These are phyloP conservation scores for Exophiala aquamarina DNA, from an alignment of 2,329 filamentous ascomycete species.

Conservation along the genomic window DNA sequence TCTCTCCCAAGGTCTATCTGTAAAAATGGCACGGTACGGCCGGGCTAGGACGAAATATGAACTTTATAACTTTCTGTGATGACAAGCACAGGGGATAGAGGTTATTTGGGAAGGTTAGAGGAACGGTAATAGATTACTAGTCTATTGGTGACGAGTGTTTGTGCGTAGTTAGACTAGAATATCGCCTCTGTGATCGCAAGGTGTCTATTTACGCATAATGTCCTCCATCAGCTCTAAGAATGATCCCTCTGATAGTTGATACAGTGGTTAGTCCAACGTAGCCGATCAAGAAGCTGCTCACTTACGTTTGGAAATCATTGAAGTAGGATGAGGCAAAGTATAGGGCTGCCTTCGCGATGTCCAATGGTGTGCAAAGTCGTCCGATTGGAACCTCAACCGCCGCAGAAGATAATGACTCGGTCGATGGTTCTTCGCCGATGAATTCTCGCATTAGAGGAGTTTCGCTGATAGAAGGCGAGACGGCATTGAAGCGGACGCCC, in stretches of 20 bases:
- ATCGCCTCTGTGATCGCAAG: no score
- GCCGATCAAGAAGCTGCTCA: background rate
- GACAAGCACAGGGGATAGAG: no score
- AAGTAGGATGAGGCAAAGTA: constrained; percentile 54
- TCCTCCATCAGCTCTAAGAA: constrained; percentile 5
- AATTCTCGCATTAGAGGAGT: constrained; percentile 57
- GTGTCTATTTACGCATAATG: background rate
- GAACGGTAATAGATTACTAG: no score
- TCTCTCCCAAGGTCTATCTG: no score
- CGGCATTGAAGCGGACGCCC: constrained; percentile 49
- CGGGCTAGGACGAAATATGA: no score
- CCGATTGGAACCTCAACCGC: constrained; percentile 47
- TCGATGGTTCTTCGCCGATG: constrained; percentile 40
- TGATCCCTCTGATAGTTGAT: constrained; percentile 1
- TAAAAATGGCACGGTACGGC: no score
- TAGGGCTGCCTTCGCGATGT: constrained; percentile 69
- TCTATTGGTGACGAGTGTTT: no score
- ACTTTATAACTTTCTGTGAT: no score
- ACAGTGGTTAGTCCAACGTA: background rate
- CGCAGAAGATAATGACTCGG: constrained; percentile 40
- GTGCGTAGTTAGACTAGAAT: no score
- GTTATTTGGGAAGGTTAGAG: no score
- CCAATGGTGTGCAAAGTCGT: constrained; percentile 46
- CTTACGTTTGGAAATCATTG: constrained; percentile 14
- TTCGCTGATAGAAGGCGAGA: constrained; percentile 64